Evolutionary conservation across 768 basidiomycete species (phyloP), one percentile per base, ranked within the genome.

Genomic region (Termitomyces sp.): DNA sequence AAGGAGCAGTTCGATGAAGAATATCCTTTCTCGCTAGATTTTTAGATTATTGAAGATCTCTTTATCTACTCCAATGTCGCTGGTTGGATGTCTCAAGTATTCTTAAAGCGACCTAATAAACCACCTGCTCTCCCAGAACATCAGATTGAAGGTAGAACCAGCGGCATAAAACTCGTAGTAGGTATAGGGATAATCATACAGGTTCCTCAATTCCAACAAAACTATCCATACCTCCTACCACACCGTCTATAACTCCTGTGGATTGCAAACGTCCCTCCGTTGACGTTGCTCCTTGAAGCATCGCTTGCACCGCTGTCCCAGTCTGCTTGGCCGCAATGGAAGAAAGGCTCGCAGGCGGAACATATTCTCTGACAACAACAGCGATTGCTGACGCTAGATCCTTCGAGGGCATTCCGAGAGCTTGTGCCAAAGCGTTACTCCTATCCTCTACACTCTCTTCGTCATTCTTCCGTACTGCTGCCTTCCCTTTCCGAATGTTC

Each of bases 321-420:
- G 81, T 81, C 64, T 80, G 79, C 49, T 72, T 71, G 31, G 75
- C 77, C 1, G 78, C 77, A 5, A 86, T 69, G 1, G 82, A 84
- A 9, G 82, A 80, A 50, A 88, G 66, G 37, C 81, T 84, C 7
- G 82, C 84, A 10, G 81, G 79, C 1, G 87, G 84, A 10, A 88
- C 80, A 59, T 84, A 69, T 31, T 83, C 75, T 60, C 77, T 76
- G 31, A 86, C 82, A 0, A 82, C 85, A 47, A 73, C 76, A 0
- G 83, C 84, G 47, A 90, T 83, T 0, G 87, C 89, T 17, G 73
- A 75, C 2, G 88, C 86, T 1, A 90, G 71, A 37, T 86, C 82
- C 40, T 73, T 70, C 16, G 84, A 75, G 0, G 82, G 78, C 63
- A 90, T 79, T 1, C 86, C 89, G 31, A 90, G 72, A 32, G 79